These are phyloP conservation scores for Berkeleyomyces basicola DNA, from an alignment of 2,329 filamentous ascomycete genomes.

Conservation along the genomic window DNA sequence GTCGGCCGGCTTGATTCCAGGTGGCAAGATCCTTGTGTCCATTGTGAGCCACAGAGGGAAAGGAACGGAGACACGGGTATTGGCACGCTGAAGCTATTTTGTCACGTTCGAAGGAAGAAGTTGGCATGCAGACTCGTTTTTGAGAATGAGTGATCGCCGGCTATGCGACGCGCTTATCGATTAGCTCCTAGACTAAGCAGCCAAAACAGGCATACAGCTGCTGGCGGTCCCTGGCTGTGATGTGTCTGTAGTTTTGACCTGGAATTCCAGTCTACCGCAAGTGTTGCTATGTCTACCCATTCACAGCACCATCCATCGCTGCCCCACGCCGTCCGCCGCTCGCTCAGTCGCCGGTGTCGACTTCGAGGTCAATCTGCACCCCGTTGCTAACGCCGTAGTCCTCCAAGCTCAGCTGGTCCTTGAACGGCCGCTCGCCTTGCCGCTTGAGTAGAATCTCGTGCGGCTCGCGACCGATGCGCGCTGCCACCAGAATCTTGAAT, in stretches of 20 bases:
- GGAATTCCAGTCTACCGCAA: not conserved
- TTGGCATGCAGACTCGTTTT: not conserved
- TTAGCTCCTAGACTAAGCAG: not conserved
- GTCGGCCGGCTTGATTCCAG: not conserved
- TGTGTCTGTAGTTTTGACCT: not conserved
- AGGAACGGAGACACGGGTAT: not conserved
- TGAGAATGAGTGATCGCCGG: not conserved
- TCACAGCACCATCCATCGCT: not conserved
- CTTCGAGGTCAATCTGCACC: constrained; percentile 50
- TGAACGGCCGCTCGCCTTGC: constrained; percentile 85
- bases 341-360: constrained; percentile 41
- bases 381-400: constrained; percentile 94
- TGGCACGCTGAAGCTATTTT: not conserved
- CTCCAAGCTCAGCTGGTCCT: constrained; percentile 70
- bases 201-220: not conserved
- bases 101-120: not conserved
- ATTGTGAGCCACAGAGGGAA: not conserved
- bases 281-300: not conserved
- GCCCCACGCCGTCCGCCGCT: too few species aligned
- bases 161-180: not conserved
- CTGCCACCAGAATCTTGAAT: constrained; percentile 84
- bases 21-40: not conserved
- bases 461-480: constrained; percentile 71
- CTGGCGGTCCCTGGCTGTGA: too few species aligned
- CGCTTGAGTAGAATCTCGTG: constrained; percentile 85